Conservation (phyloP, 164 flowering plant species). For the Vitis amurensis region DNA sequence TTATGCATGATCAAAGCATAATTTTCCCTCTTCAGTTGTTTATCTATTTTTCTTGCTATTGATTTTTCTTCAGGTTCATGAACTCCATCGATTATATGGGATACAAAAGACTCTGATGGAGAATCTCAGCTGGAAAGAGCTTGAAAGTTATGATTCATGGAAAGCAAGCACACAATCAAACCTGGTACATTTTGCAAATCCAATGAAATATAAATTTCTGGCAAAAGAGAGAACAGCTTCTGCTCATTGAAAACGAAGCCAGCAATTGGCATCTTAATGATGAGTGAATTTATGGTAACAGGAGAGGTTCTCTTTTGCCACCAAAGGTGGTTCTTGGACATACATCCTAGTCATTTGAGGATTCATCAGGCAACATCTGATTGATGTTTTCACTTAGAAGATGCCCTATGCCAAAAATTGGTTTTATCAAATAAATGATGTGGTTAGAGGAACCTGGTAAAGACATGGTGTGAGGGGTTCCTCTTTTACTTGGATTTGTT, state of each 20-base stretch:
- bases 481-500: neutral
- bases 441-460: too few relatives aligned
- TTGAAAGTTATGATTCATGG: constrained; percentile 17
- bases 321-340: neutral
- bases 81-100: constrained; percentile 48
- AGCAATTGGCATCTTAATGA: too few relatives aligned
- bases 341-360: neutral
- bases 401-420: neutral
- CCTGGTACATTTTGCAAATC: constrained; percentile 10
- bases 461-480: too few relatives aligned
- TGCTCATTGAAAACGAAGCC: constrained; percentile 16
- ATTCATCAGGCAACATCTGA: neutral
- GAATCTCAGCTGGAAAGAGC: constrained; percentile 24
- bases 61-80: constrained; percentile 36
- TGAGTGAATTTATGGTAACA: too few relatives aligned
- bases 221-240: constrained; percentile 6
- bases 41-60: neutral
- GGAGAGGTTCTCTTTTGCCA: too few relatives aligned
- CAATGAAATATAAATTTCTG: constrained; percentile 1
- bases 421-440: too few relatives aligned
- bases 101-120: constrained; percentile 41
- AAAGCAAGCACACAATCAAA: constrained; percentile 9
- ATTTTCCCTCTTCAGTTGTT: neutral
- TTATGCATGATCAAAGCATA: neutral
- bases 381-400: neutral